Evolutionary conservation across 495 filamentous ascomycete genomes (phyloP), one percentile per base, ranked within the genome.

Genomic region (Aspergillus ellipticus): DNA sequence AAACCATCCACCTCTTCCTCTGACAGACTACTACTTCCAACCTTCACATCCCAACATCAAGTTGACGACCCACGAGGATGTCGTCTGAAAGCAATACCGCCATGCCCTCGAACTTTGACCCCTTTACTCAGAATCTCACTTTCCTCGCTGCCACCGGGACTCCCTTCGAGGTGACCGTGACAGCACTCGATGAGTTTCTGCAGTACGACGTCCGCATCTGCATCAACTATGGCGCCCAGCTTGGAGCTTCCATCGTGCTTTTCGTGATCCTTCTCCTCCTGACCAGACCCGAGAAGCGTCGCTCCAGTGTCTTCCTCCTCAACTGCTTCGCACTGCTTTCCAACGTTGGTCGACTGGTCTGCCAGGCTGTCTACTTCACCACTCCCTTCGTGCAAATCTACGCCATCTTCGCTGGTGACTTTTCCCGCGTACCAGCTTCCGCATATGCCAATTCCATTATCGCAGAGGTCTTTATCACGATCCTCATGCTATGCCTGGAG

Each of bases 191-290:
- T 56, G 42, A 53, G 7, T 72, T 80, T 52, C 67, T 79, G 59
- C 57, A 61, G 53, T 81, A 83, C 66, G 75, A 76, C 59, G 62
- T 82, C 45, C 73, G 77, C 16, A 69, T 79, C 42, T 75, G 77
- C 67, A 85, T 91, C 82, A 87, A 85, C 67, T 91, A 85, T 63
- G 85, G 81, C 42, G 66, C 75, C 26, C 89, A 95, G 66, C 76
- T 92, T 50, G 91, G 91, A 28, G 87, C 88, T n/a, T 83, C 81
- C 26, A 56, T 87, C 56, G 64, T 88, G 20, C 83, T 92, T 53
- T 71, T 91, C 19, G 58, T 88, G 39, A 74, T 89, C 19, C 71
- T 93, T 0, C 68, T 86, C 15, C 72, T 89, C 15, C 66, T 90
- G 58, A 89, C 86, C 19, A 78, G 73, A 48, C 66, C 70, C 13